phyloP scores from a whole-genome alignment of 164 flowering plant genomes.

The Akebia trifoliata region DNA sequence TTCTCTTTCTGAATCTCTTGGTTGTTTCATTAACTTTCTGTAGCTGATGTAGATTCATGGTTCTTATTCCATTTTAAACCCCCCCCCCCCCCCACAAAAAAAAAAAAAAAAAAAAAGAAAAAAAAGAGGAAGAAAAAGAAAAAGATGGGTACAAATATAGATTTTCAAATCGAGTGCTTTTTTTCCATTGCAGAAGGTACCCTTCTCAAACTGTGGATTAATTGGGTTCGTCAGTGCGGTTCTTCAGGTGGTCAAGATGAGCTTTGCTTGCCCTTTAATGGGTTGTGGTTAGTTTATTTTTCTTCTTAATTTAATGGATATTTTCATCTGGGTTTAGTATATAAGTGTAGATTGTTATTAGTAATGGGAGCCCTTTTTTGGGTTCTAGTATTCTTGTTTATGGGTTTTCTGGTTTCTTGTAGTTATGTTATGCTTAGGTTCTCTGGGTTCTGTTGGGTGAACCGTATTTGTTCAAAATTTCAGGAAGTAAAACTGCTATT shows the following conservation, averaged over 20 bases:
- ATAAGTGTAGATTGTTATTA: neutral
- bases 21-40: constrained; percentile 22
- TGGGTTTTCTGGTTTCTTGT: neutral
- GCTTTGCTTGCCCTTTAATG: constrained; percentile 50
- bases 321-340: neutral
- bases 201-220: constrained; percentile 20
- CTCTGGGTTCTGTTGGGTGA: constrained; percentile 2
- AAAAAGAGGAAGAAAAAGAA: too few species aligned
- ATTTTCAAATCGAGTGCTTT: constrained; percentile 17
- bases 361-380: neutral
- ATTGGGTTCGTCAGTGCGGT: constrained; percentile 14
- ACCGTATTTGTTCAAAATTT: constrained; percentile 5
- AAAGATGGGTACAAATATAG: constrained; percentile 50
- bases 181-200: constrained; percentile 37
- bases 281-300: constrained; percentile 56
- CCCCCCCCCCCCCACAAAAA: constrained; percentile 3
- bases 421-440: neutral
- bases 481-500: constrained; percentile 50
- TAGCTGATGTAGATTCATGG: constrained; percentile 29
- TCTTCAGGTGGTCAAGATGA: constrained; percentile 38
- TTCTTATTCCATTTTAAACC: constrained; percentile 27
- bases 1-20: constrained; percentile 27
- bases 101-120: too few species aligned
- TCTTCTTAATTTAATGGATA: neutral
- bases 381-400: neutral